A percentile compares a stretch with the other conserved stretches of the same genome.
Conservation (phyloP, 2,329 filamentous ascomycete genomes). For the Aspergillus sp. region DNA sequence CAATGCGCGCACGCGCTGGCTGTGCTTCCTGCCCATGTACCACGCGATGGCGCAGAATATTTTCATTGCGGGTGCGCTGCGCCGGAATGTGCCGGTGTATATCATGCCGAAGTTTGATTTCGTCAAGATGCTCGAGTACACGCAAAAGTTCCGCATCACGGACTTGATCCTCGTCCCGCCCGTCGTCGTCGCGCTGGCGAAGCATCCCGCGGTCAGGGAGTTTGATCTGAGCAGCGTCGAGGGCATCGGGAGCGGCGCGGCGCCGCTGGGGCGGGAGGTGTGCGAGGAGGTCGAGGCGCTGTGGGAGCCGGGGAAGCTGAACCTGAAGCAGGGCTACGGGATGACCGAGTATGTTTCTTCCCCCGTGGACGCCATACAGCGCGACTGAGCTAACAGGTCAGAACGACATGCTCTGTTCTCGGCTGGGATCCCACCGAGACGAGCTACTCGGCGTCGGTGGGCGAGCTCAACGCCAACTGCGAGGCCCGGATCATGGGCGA, state of each 20-base stretch:
- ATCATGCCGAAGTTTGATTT: constrained; percentile 75
- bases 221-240: constrained; percentile 61
- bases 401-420: constrained; percentile 58
- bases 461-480: constrained; percentile 56
- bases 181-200: constrained; percentile 62
- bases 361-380: not conserved
- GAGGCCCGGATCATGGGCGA: constrained; percentile 56
- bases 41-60: constrained; percentile 65
- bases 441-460: constrained; percentile 46
- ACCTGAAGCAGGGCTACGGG: constrained; percentile 67
- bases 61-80: constrained; percentile 52
- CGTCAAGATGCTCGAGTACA: constrained; percentile 56
- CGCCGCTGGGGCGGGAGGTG: constrained; percentile 51
- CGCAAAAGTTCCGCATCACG: constrained; percentile 61
- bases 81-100: constrained; percentile 54
- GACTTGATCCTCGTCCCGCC: constrained; percentile 61
- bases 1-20: constrained; percentile 33
- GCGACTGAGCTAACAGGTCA: constrained; percentile 8
- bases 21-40: constrained; percentile 70
- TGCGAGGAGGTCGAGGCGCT: constrained; percentile 50
- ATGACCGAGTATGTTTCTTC: constrained; percentile 61
- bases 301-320: constrained; percentile 42
- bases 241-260: constrained; percentile 55
- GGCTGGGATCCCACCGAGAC: constrained; percentile 51
- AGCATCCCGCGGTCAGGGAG: constrained; percentile 55